A percentile compares a stretch with the other conserved stretches of the same genome.
phyloP scores from a whole-genome alignment of 2,329 filamentous ascomycete genomes.

The Colletotrichum shisoi region DNA sequence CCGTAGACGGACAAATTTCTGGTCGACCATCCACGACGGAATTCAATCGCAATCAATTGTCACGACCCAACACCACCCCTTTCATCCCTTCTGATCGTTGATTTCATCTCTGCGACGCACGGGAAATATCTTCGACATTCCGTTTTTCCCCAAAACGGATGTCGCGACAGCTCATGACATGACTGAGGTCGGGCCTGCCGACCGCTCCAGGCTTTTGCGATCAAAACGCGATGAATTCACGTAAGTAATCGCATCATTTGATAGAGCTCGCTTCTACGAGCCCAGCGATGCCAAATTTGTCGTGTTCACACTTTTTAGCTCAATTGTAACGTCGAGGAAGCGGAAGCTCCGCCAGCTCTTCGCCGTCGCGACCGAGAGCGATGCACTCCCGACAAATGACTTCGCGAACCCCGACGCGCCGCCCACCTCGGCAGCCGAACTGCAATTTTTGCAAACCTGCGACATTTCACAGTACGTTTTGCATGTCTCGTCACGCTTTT shows the following conservation, averaged over 20 bases:
- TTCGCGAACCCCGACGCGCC: constrained; percentile 66
- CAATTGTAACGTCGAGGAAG: constrained; percentile 84
- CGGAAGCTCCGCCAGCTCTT: constrained; percentile 90
- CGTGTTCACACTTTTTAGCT: constrained; percentile 61
- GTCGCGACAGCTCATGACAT: constrained; percentile 73
- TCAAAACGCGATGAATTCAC: constrained; percentile 69
- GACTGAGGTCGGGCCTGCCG: constrained; percentile 73
- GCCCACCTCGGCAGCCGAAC: constrained; percentile 60
- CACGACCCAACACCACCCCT: constrained; percentile 37
- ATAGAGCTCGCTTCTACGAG: constrained; percentile 62
- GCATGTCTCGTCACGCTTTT: constrained; percentile 28
- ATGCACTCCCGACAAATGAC: constrained; percentile 66
- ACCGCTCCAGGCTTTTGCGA: constrained; percentile 72
- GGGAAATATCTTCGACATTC: constrained; percentile 51
- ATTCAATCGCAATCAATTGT: constrained; percentile 41
- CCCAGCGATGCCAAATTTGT: constrained; percentile 54
- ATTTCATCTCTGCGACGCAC: constrained; percentile 49
- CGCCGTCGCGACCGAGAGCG: constrained; percentile 75
- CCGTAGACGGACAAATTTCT: constrained; percentile 39
- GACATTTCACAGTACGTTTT: constrained; percentile 68
- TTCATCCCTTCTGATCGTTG: constrained; percentile 39
- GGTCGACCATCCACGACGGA: constrained; percentile 39
- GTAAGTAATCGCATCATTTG: constrained; percentile 56
- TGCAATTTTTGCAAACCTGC: constrained; percentile 63
- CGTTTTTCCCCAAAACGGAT: constrained; percentile 73